Percentiles rank a stretch among this genome's conserved stretches.
phyloP scores from a whole-genome alignment of 2,329 filamentous ascomycete genomes.

The Dactylellina drechsleri region DNA sequence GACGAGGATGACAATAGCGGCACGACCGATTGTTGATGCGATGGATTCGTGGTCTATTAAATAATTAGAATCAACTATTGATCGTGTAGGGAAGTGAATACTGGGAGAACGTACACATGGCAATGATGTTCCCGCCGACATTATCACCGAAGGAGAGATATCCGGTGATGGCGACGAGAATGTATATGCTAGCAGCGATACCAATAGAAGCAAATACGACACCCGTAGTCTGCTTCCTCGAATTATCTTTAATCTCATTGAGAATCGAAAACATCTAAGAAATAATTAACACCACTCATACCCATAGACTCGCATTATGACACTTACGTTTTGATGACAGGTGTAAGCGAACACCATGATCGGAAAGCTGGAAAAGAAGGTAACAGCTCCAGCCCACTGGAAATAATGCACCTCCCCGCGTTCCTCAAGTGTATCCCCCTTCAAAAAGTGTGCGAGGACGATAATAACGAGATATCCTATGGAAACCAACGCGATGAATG shows the following conservation, averaged over 20 bases:
- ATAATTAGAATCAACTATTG: not conserved
- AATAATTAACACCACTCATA: constrained; percentile 55
- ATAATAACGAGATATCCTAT: constrained; percentile 94
- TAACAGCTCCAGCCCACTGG: constrained; percentile 79
- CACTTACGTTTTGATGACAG: constrained; percentile 90
- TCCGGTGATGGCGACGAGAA: constrained; percentile 91
- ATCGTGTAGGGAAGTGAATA: not conserved
- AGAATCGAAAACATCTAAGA: constrained; percentile 96
- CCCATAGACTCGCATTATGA: not conserved
- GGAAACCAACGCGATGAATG: constrained; percentile 86
- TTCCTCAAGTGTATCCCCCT: constrained; percentile 77
- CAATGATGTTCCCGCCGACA: constrained; percentile 90
- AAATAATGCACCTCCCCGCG: constrained; percentile 80
- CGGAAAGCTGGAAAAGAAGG: constrained; percentile 84
- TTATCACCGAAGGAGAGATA: constrained; percentile 94
- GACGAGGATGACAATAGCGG: constrained; percentile 93
- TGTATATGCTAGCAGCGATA: constrained; percentile 84
- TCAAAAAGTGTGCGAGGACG: constrained; percentile 89
- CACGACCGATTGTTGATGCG: constrained; percentile 89
- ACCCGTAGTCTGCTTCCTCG: constrained; percentile 77
- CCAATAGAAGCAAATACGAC: constrained; percentile 88
- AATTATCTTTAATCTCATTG: constrained; percentile 90
- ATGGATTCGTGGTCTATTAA: constrained; percentile 73
- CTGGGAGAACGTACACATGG: constrained; percentile 75
- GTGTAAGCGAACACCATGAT: constrained; percentile 99